phyloP scores from a whole-genome alignment of 2,329 filamentous ascomycete genomes.

The Sodiomyces alkalinus region DNA sequence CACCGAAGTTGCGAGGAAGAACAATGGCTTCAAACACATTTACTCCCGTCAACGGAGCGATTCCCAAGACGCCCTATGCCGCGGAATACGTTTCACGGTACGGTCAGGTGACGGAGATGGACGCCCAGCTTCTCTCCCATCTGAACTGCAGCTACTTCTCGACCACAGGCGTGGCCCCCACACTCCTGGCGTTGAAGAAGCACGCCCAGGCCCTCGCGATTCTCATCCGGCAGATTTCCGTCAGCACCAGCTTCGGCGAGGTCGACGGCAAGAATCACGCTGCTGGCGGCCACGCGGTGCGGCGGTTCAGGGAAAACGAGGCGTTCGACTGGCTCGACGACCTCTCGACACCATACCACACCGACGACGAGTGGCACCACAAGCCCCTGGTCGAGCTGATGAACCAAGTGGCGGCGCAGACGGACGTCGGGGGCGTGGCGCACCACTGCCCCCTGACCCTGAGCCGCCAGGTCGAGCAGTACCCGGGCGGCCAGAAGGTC shows the following conservation, averaged over 20 bases:
- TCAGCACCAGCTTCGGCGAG: constrained; percentile 17
- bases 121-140: constrained; percentile 18
- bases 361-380: constrained; percentile 30
- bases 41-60: background rate
- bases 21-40: no score
- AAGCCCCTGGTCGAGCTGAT: constrained; percentile 27
- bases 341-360: constrained; percentile 30
- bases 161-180: constrained; percentile 32
- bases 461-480: constrained; percentile 8
- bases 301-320: constrained; percentile 24
- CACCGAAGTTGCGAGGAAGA: no score
- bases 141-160: constrained; percentile 45
- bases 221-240: constrained; percentile 32
- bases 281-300: constrained; percentile 1
- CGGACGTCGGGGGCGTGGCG: constrained; percentile 23
- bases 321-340: constrained; percentile 44
- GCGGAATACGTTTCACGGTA: constrained; percentile 6
- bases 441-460: constrained; percentile 30
- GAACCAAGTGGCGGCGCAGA: constrained; percentile 27
- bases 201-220: constrained; percentile 42
- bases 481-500: constrained; percentile 5
- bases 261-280: constrained; percentile 11
- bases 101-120: constrained; percentile 6
- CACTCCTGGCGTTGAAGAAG: constrained; percentile 41
- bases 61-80: constrained; percentile 6